Conservation (phyloP, 2,329 filamentous ascomycete species). For the Fusarium proliferatum region DNA sequence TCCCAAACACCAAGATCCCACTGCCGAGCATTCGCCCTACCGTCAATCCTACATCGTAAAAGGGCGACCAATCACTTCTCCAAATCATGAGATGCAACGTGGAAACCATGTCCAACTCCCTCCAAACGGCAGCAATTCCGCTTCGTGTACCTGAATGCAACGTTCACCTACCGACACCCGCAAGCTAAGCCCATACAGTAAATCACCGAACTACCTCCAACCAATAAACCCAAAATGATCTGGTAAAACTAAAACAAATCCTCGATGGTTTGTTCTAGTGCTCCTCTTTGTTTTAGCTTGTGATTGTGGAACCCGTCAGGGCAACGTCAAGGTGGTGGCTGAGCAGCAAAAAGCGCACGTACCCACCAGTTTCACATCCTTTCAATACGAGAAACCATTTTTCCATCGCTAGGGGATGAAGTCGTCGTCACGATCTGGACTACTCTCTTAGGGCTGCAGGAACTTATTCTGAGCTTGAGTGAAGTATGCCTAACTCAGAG, state of each 20-base stretch:
- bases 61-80: background rate
- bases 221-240: background rate
- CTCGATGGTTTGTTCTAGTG: background rate
- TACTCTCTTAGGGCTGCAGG: background rate
- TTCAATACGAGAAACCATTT: conserved; percentile 2
- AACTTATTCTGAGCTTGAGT: background rate
- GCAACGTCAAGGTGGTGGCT: conserved; percentile 9
- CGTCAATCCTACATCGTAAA: background rate
- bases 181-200: background rate
- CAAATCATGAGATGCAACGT: background rate
- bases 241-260: background rate
- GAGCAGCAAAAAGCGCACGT: background rate
- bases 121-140: background rate
- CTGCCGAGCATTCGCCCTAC: background rate
- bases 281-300: conserved; percentile 1
- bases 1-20: background rate
- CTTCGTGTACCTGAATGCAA: background rate
- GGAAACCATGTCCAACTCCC: background rate
- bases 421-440: background rate
- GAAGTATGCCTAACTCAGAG: background rate
- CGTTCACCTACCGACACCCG: background rate
- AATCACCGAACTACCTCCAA: background rate
- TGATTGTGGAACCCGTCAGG: background rate
- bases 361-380: background rate
- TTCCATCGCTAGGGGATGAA: background rate